These are phyloP conservation scores for Scleromitrula shiraiana DNA, from an alignment of 2,329 filamentous ascomycete genomes.

Conservation along the genomic window DNA sequence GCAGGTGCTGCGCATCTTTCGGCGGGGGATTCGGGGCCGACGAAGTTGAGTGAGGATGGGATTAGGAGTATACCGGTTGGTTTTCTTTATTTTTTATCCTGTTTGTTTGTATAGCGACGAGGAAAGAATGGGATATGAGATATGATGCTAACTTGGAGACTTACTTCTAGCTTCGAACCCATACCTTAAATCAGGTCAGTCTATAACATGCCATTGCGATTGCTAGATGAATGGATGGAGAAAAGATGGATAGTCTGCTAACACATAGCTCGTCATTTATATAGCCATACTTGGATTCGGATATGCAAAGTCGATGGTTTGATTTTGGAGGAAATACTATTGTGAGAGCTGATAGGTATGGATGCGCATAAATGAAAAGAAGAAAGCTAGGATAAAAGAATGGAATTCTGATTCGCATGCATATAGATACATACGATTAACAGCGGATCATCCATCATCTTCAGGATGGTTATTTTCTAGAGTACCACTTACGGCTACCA, in stretches of 20 bases:
- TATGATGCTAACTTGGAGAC: conserved; percentile 5
- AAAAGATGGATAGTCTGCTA: conserved; percentile 2
- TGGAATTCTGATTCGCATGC: conserved; percentile 20
- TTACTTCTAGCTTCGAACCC: conserved; percentile 69
- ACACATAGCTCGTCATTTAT: conserved; percentile 13
- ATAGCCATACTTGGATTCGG: conserved; percentile 92
- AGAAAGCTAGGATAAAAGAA: background rate
- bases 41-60: conserved; percentile 31
- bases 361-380: conserved; percentile 11
- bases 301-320: conserved; percentile 98
- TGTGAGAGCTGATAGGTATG: conserved; percentile 62
- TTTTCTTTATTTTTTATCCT: too few relatives aligned
- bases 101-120: too few relatives aligned
- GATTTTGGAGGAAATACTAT: conserved; percentile 97
- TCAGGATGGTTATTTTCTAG: conserved; percentile 90
- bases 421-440: conserved; percentile 79
- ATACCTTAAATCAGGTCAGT: conserved; percentile 70
- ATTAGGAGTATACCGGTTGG: conserved; percentile 59
- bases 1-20: conserved; percentile 24
- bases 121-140: background rate
- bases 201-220: background rate
- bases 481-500: conserved; percentile 90
- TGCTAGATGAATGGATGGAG: background rate
- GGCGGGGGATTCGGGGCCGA: conserved; percentile 31
- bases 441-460: conserved; percentile 83